These are phyloP conservation scores for Venturia oleaginea DNA, from an alignment of 2,329 filamentous ascomycete genomes.

Conservation along the genomic window DNA sequence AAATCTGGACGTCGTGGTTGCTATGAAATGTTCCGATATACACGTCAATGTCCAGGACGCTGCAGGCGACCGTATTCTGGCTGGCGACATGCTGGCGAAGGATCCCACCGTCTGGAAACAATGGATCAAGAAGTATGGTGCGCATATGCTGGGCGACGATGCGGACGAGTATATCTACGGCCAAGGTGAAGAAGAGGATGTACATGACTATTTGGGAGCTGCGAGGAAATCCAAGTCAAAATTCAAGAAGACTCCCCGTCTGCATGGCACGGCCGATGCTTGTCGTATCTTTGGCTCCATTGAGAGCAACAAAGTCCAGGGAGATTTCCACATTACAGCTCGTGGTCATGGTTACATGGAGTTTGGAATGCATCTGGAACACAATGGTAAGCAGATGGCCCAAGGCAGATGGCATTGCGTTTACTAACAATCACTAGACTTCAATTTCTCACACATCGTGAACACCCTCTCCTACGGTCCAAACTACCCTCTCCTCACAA, in stretches of 20 bases:
- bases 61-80: slow-evolving; percentile 81
- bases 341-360: slow-evolving; percentile 91
- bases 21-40: slow-evolving; percentile 80
- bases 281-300: slow-evolving; percentile 86
- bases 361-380: slow-evolving; percentile 70
- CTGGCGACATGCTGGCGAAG: slow-evolving; percentile 61
- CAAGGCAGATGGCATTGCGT: background rate
- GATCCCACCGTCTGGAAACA: slow-evolving; percentile 74
- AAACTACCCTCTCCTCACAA: slow-evolving; percentile 89
- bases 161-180: slow-evolving; percentile 21
- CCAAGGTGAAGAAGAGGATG: slow-evolving; percentile 66
- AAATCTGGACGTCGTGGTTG: slow-evolving; percentile 87
- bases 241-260: slow-evolving; percentile 63
- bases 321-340: slow-evolving; percentile 96
- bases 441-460: slow-evolving; percentile 97
- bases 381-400: slow-evolving; percentile 51
- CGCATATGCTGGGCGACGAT: slow-evolving; percentile 34
- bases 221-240: slow-evolving; percentile 57
- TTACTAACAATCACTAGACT: slow-evolving; percentile 43
- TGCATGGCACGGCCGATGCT: slow-evolving; percentile 55
- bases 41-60: slow-evolving; percentile 97
- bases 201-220: slow-evolving; percentile 78
- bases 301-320: slow-evolving; percentile 93
- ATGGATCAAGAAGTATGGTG: slow-evolving; percentile 59
- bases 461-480: slow-evolving; percentile 93